phyloP scores from a whole-genome alignment of 352 stramenopile genomes.

The Pythium myriotylum region DNA sequence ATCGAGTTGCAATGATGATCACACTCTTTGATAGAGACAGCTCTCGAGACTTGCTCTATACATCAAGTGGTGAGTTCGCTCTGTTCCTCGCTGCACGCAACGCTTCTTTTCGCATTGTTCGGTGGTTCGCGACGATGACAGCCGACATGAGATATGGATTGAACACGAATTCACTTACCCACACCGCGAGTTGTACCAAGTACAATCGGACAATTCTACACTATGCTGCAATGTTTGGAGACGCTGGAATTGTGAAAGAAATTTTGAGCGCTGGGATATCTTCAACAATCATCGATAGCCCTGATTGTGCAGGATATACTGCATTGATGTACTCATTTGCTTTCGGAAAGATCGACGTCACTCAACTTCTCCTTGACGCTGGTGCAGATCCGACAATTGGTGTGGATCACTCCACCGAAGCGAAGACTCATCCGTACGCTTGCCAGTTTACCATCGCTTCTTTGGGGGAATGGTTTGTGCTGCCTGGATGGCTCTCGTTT shows the following conservation, averaged over 20 bases:
- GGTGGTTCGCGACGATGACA: conserved; percentile 48
- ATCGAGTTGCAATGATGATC: conserved; percentile 55
- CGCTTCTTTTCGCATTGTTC: conserved; percentile 47
- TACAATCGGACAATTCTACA: conserved; percentile 46
- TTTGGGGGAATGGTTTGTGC: conserved; percentile 52
- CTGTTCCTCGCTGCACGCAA: conserved; percentile 50
- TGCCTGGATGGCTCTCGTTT: conserved; percentile 65
- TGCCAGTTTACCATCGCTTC: conserved; percentile 46
- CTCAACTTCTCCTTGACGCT: conserved; percentile 34
- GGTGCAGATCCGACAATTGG: conserved; percentile 37
- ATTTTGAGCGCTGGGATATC: conserved; percentile 11
- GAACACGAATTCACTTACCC: neutral
- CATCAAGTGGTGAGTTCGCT: conserved; percentile 36
- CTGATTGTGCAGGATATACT: conserved; percentile 49
- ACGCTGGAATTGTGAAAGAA: conserved; percentile 34
- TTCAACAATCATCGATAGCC: conserved; percentile 29
- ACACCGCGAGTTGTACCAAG: conserved; percentile 25
- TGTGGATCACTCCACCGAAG: conserved; percentile 50
- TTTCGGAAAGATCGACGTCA: conserved; percentile 40
- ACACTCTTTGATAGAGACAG: conserved; percentile 31
- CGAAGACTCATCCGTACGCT: conserved; percentile 51
- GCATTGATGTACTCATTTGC: conserved; percentile 58
- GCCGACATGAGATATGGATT: conserved; percentile 8
- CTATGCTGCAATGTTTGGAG: conserved; percentile 47
- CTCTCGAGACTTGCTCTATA: conserved; percentile 29